Evolutionary conservation across 2,329 filamentous ascomycete genomes (phyloP), one percentile per base, ranked within the genome.

Genomic region (Claviceps sp.): DNA sequence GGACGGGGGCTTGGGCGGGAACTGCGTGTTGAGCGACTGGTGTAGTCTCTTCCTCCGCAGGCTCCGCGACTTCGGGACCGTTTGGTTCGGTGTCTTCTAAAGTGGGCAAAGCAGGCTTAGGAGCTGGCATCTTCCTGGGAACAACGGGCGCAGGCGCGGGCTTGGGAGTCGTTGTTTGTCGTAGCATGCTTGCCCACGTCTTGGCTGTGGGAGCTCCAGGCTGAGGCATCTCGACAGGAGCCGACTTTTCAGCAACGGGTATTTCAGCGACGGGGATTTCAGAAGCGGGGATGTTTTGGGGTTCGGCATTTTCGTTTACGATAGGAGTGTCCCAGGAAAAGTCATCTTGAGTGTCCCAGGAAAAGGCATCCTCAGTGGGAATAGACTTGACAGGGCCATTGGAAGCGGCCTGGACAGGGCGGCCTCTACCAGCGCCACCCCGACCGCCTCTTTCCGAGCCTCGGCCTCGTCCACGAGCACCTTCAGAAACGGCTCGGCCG

Each of bases 151-250:
- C 26, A 29, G 26, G 26, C 26, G 76, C 70, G 42, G 76, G 72
- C 71, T 84, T 85, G 43, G 74, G 75, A 45, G 65, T 68, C 44
- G 76, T 72, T 38, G 82, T 73, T 64, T 79, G 72, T 60, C 78
- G 78, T 56, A 88, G 78, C 76, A 89, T 83, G 68, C 83, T 86
- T 39, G 85, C 85, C 85, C 85, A 89, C 26, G 80, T 83, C 71
- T 82, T 83, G 52, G 66, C 65, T 54, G 66, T 65, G 43, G 71
- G 61, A 51, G 67, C 63, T 52, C 69, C 63, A 50, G 69, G 59
- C 58, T 70, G 62, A 50, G 68, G 60, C 22, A 68, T 56, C 53
- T 73, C 69, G 49, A 66, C 56, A 53, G 65, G 57, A 54, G 65
- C 60, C 43, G 65, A 55, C 49, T 65, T 59, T 23, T 65, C 66